phyloP scores from a whole-genome alignment of 441 rosid species.

The Pelargonium citronellum region DNA sequence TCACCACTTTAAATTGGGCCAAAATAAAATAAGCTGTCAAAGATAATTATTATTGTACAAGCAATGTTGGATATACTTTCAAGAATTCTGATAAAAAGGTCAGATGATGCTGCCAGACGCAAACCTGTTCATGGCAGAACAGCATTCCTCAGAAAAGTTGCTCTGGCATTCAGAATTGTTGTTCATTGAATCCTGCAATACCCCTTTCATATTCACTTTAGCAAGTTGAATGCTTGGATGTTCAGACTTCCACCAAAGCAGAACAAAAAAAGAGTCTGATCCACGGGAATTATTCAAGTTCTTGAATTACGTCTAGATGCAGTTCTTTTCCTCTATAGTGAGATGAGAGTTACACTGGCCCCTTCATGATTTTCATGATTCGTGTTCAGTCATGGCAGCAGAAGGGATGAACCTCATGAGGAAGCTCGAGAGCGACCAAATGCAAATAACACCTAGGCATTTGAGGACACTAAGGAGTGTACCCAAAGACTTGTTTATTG shows the following conservation, averaged over 20 bases:
- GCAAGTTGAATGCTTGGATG: conserved; percentile 13
- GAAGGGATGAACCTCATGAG: conserved; percentile 65
- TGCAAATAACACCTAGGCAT: conserved; percentile 78
- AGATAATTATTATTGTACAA: conserved; percentile 11
- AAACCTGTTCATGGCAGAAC: conserved; percentile 13
- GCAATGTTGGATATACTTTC: background rate
- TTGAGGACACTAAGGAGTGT: conserved; percentile 82
- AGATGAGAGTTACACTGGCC: conserved; percentile 14
- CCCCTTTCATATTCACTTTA: conserved; percentile 15
- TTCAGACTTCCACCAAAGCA: conserved; percentile 13
- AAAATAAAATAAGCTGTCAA: background rate
- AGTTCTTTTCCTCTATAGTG: conserved; percentile 13
- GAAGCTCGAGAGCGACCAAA: conserved; percentile 95
- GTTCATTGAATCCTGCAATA: conserved; percentile 19
- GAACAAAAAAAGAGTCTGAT: conserved; percentile 9
- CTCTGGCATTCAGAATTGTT: conserved; percentile 16
- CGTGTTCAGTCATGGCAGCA: conserved; percentile 28
- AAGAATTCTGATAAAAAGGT: conserved; percentile 18
- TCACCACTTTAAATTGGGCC: conserved; percentile 7
- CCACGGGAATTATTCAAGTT: background rate
- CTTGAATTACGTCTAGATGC: conserved; percentile 16
- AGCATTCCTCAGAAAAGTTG: background rate
- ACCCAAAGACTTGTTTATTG: conserved; percentile 74
- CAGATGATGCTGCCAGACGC: conserved; percentile 12
- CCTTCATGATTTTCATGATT: conserved; percentile 21